phyloP scores from a whole-genome alignment of 2,329 filamentous ascomycete genomes.

The Lithohypha guttulata region DNA sequence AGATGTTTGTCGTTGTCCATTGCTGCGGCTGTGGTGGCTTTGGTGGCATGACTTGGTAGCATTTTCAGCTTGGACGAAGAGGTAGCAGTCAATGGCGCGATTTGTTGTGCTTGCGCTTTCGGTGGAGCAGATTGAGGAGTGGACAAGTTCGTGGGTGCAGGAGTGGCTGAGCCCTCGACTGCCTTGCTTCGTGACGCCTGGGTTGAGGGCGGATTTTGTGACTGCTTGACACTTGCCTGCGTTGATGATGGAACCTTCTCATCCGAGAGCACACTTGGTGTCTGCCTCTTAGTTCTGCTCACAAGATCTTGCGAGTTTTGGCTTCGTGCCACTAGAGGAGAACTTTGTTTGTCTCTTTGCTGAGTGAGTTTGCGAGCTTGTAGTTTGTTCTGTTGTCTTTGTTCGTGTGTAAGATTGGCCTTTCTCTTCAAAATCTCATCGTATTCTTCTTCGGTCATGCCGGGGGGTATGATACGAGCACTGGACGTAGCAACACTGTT shows the following conservation, averaged over 20 bases:
- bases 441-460: slow-evolving; percentile 17
- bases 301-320: slow-evolving; percentile 4
- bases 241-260: background rate
- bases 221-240: background rate
- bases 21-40: background rate
- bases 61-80: slow-evolving; percentile 3
- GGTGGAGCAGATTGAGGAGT: slow-evolving; percentile 1
- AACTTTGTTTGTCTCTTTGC: slow-evolving; percentile 9
- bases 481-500: slow-evolving; percentile 1
- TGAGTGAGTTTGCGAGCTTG: slow-evolving; percentile 11
- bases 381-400: slow-evolving; percentile 14
- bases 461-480: slow-evolving; percentile 8
- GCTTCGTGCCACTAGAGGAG: slow-evolving; percentile 3
- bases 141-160: background rate
- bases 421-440: slow-evolving; percentile 14
- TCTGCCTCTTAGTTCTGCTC: background rate
- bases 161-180: background rate
- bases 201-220: background rate
- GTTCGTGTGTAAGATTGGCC: slow-evolving; percentile 14
- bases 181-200: background rate
- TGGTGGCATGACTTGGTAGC: background rate
- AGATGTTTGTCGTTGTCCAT: slow-evolving; percentile 4
- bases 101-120: background rate
- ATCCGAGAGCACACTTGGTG: background rate
- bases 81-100: background rate